Percentiles rank a stretch among this genome's conserved stretches.
These are phyloP conservation scores for Aureobasidium sp. DNA, from an alignment of 2,329 filamentous ascomycete genomes.

Conservation along the genomic window DNA sequence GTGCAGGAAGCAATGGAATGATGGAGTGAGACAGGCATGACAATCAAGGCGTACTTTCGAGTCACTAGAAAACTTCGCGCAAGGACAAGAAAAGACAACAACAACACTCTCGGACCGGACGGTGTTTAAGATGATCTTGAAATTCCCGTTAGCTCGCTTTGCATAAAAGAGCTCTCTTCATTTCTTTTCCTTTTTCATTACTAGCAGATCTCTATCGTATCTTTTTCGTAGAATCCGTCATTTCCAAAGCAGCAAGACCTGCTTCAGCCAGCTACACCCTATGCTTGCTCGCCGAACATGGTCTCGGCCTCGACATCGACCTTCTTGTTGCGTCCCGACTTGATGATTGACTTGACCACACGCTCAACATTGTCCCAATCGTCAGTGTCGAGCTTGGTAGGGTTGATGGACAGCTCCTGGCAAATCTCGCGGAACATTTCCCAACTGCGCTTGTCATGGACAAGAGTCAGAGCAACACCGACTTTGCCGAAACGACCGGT, in stretches of 20 bases:
- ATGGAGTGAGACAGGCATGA: no score
- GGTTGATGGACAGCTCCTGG: slow-evolving; percentile 67
- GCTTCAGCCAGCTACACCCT: background rate
- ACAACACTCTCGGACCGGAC: background rate
- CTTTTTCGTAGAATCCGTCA: background rate
- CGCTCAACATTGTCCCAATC: slow-evolving; percentile 90
- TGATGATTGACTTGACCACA: slow-evolving; percentile 73
- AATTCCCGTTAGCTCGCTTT: background rate
- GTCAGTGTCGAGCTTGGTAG: slow-evolving; percentile 70
- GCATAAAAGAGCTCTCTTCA: background rate
- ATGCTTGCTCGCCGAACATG: background rate
- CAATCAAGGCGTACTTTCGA: no score
- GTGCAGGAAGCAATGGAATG: no score
- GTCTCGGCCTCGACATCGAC: background rate
- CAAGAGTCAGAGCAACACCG: slow-evolving; percentile 90
- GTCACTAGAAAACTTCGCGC: no score
- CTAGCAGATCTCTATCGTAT: background rate
- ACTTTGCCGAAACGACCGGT: slow-evolving; percentile 96
- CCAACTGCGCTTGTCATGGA: slow-evolving; percentile 79
- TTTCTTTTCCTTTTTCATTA: background rate
- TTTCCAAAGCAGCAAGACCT: background rate
- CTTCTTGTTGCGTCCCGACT: slow-evolving; percentile 34
- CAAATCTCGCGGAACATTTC: slow-evolving; percentile 72
- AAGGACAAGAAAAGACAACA: background rate
- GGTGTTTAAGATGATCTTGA: background rate